Evolutionary conservation across 176 grass and related monocot species (phyloP), one percentile per base, ranked within the genome.

Genomic region (Luzula sylvatica): DNA sequence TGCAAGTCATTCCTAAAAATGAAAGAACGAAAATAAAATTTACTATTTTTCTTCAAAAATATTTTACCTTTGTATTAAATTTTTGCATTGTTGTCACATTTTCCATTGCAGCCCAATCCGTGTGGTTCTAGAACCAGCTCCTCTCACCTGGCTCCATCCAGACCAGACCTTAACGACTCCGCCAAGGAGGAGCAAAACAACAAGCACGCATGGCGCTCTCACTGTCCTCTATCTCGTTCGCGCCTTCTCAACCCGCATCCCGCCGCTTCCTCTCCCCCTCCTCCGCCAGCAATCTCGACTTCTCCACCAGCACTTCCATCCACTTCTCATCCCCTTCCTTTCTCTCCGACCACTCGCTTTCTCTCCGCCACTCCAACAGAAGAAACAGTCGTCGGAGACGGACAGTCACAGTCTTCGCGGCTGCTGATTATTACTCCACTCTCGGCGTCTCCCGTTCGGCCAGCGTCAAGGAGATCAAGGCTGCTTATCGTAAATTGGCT

Each of bases 401-500:
- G 2, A 16, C 26, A 4, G 18, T 81, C 19, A 55, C 74, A 27
- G 77, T 98, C 29, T 52, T 46, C 38, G 92, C 77, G 60, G 77
- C 81, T 4, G 71, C 81, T 11, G 92, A 98, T 70, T 98, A 98
- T 58, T 98, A 98, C 60, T 71, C 71, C 22, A 90, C 85, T 43
- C 72, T 98, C 8, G 92, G 92, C 42, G 72, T 98, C 41, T 52
- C 75, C 29, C 81, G 86, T 43, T 82, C 81, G 32, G 92, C 92
- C 14, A 72, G 60, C 60, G 73, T 46, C 65, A 98, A 90, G 43
- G 92, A 86, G 68, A 90, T 98, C 77, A 98, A 98, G 75, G 55
- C 85, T 16, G 92, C 92, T 2, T 98, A 98, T 65, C 70, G 92
- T 41, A 89, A 73, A 69, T 80, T 90, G 62, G 92, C 92, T 20